Conservation (phyloP, 1,139 yeast genomes). For the Taphrina communis region DNA sequence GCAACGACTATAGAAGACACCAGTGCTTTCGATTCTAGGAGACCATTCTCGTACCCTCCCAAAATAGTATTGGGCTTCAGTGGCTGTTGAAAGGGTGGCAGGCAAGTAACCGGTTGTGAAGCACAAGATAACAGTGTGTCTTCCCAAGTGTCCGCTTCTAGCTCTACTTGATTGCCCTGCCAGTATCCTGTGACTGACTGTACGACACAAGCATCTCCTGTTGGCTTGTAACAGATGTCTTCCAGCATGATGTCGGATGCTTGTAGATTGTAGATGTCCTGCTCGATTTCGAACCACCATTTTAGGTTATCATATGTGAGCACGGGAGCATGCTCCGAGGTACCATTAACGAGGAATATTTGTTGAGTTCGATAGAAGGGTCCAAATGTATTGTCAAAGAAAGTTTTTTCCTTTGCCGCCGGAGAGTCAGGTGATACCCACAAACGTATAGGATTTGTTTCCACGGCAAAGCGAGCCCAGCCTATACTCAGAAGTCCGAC, state of each 20-base stretch:
- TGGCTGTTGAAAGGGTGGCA: constrained; percentile 92
- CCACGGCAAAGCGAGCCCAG: constrained; percentile 62
- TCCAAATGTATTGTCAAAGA: constrained; percentile 81
- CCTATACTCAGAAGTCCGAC: constrained; percentile 62
- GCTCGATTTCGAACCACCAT: constrained; percentile 89
- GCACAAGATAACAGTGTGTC: constrained; percentile 65
- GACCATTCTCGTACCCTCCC: constrained; percentile 58
- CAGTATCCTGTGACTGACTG: constrained; percentile 92
- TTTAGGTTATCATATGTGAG: constrained; percentile 68
- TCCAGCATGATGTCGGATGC: constrained; percentile 50
- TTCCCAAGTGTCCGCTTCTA: constrained; percentile 64
- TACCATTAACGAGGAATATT: constrained; percentile 71
- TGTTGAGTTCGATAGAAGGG: constrained; percentile 92
- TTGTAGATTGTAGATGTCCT: constrained; percentile 46
- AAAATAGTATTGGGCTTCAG: constrained; percentile 72
- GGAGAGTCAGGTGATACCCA: constrained; percentile 90
- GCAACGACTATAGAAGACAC: constrained; percentile 70
- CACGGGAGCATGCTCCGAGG: constrained; percentile 58
- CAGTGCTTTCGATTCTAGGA: constrained; percentile 69
- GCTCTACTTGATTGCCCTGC: constrained; percentile 62
- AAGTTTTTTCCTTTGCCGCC: constrained; percentile 69
- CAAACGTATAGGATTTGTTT: constrained; percentile 76
- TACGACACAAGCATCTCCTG: constrained; percentile 79
- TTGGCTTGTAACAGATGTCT: constrained; percentile 84
- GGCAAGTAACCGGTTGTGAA: constrained; percentile 81